phyloP scores from a whole-genome alignment of 75 land plant species.

The Pseudotsuga menziesii region DNA sequence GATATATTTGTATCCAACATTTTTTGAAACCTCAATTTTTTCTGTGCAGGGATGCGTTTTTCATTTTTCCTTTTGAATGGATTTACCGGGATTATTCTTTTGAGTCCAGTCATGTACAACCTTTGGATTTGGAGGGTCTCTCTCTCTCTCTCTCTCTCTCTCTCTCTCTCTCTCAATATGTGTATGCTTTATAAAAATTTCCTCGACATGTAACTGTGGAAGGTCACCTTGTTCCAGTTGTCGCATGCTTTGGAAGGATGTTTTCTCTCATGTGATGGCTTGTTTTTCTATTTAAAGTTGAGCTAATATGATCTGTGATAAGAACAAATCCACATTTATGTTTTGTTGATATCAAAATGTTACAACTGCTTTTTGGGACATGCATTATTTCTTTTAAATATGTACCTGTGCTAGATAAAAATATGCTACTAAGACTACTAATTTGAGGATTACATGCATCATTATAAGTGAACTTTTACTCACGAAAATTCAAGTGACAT shows the following conservation, averaged over 20 bases:
- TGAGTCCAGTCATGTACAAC: slow-evolving; percentile 97
- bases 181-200: background rate
- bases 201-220: background rate
- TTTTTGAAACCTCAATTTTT: slow-evolving; percentile 2
- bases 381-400: background rate
- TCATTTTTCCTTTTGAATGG: slow-evolving; percentile 80
- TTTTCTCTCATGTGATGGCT: background rate
- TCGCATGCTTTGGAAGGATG: background rate
- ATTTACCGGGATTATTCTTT: slow-evolving; percentile 60
- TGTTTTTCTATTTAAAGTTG: background rate
- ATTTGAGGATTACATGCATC: background rate
- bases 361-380: background rate
- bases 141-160: slow-evolving; percentile 14
- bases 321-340: background rate
- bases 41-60: slow-evolving; percentile 69
- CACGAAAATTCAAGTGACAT: background rate
- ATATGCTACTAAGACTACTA: background rate
- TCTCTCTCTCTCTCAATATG: background rate
- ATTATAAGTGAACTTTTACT: background rate
- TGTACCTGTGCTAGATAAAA: background rate
- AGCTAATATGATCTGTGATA: background rate
- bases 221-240: background rate
- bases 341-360: background rate
- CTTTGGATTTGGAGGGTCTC: slow-evolving; percentile 97
- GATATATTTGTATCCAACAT: background rate